Base-by-base conservation (phyloP, 2,329 filamentous ascomycete species). In the Diplodia mutila region DNA sequence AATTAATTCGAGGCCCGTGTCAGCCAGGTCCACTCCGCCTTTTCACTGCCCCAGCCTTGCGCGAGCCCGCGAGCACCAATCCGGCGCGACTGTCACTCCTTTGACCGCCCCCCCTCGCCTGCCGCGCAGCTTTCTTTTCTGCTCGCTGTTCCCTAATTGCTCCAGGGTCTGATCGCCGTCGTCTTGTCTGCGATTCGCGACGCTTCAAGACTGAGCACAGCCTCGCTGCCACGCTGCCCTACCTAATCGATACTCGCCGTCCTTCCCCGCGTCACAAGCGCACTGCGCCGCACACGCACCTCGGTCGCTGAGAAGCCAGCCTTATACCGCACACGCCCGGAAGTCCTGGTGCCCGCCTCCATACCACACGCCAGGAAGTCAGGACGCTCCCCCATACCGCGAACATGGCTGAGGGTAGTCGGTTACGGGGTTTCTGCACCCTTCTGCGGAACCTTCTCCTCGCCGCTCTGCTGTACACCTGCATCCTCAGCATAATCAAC, bases 381-480 rank as follows among this genome's bases (percentile, higher is more conserved):
- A 9, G n/a, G n/a, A n/a, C n/a, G n/a, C n/a, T n/a, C n/a, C n/a
- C n/a, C 29, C 29, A 32, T 8, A 49, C 46, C 52, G 53, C 64
- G 51, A 68, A 61, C 71, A 80, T 80, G 79, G 76, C 76, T 27
- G 78, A 80, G 61, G 67, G 69, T 48, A 74, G 74, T 32, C 75
- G 74, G 69, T 64, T 73, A 39, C 72, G 74, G 49, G 73, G 76
- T 53, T 75, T 78, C 67, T 74, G 74, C 68, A 74, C 75, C 21
- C 77, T 83, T 66, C 52, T 82, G 54, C 78, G 80, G 69, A 84
- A 84, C 70, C 71, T 84, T 21, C 68, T 76, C 7, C 74, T 83
- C 46, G 82, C 81, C 27, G 75, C 76, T 27, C 69, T 82, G 14
- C 69, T 82, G 14, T 84, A 84, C 69, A 75, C 72, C 3, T 66